These are phyloP conservation scores for Antrodiella citrinella DNA, from an alignment of 768 basidiomycete species.

Conservation along the genomic window DNA sequence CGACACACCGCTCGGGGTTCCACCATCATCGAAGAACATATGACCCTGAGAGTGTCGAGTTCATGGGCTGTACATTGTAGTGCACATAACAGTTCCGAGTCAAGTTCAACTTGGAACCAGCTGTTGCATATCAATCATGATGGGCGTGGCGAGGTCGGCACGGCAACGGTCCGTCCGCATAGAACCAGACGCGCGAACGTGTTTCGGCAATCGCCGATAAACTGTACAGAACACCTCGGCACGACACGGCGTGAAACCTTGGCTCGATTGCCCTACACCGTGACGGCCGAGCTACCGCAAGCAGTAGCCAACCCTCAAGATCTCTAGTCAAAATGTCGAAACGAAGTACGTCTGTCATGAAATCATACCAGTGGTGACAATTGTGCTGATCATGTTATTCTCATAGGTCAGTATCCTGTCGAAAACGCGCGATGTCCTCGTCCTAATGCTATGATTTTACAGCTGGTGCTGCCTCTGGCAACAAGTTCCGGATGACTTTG, in stretches of 20 bases:
- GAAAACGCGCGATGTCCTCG: background rate
- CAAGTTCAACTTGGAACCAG: too few species aligned
- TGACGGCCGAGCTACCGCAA: background rate
- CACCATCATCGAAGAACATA: background rate
- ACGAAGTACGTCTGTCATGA: constrained; percentile 22
- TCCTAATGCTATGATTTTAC: constrained; percentile 10
- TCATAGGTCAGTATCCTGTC: constrained; percentile 13
- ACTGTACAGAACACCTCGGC: constrained; percentile 24
- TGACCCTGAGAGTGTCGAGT: background rate
- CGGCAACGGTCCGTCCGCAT: too few species aligned
- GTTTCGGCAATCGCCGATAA: background rate
- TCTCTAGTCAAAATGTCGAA: constrained; percentile 27
- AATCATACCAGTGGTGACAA: background rate
- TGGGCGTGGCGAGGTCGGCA: background rate
- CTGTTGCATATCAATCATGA: background rate
- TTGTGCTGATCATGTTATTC: background rate
- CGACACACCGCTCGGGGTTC: too few species aligned
- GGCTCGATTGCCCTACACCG: constrained; percentile 3
- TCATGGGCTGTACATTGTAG: too few species aligned
- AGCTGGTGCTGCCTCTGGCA: constrained; percentile 71
- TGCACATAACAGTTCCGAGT: too few species aligned
- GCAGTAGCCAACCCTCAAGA: constrained; percentile 19
- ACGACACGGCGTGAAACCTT: constrained; percentile 20
- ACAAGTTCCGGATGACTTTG: constrained; percentile 93
- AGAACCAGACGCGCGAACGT: too few species aligned